Evolutionary conservation across 768 basidiomycete species (phyloP).

Genomic region (Candolleomyces efflorescens): DNA sequence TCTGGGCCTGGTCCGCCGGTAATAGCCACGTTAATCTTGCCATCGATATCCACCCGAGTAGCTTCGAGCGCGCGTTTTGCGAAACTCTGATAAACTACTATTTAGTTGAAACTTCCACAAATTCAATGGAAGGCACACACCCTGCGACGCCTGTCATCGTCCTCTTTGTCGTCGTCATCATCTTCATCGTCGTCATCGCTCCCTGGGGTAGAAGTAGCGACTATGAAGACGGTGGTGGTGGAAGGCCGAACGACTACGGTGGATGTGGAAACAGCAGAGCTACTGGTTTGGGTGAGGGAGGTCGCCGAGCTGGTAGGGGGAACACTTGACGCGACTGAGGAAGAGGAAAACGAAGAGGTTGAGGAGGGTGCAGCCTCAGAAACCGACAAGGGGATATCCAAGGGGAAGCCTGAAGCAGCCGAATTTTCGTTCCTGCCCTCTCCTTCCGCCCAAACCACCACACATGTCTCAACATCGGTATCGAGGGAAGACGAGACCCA

Average conservation of each 20-base stretch:
- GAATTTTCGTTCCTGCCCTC: slow-evolving; percentile 5
- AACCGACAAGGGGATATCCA: neutral
- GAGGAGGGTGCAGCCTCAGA: neutral
- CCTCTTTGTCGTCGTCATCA: slow-evolving; percentile 5
- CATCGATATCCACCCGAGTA: neutral
- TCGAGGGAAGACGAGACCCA: slow-evolving; percentile 42
- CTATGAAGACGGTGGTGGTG: slow-evolving; percentile 10
- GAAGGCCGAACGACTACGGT: neutral
- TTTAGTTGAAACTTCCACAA: neutral
- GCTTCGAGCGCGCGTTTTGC: neutral
- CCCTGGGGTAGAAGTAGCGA: slow-evolving; percentile 1
- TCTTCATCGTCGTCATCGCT: slow-evolving; percentile 13
- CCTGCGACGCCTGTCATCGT: neutral
- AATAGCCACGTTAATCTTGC: neutral
- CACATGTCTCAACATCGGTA: slow-evolving; percentile 37
- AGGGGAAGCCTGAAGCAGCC: neutral
- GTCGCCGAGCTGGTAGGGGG: neutral
- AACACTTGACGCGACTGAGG: slow-evolving; percentile 7
- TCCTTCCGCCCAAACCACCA: slow-evolving; percentile 46
- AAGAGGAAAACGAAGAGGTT: slow-evolving; percentile 1
- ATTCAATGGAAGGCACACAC: neutral
- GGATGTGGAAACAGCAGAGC: neutral
- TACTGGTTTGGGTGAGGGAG: neutral
- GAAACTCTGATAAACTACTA: neutral
- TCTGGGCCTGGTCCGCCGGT: slow-evolving; percentile 25